Evolutionary conservation across 371 early-diverging fungal genomes (phyloP).

Genomic region (Apophysomyces ossiformis): DNA sequence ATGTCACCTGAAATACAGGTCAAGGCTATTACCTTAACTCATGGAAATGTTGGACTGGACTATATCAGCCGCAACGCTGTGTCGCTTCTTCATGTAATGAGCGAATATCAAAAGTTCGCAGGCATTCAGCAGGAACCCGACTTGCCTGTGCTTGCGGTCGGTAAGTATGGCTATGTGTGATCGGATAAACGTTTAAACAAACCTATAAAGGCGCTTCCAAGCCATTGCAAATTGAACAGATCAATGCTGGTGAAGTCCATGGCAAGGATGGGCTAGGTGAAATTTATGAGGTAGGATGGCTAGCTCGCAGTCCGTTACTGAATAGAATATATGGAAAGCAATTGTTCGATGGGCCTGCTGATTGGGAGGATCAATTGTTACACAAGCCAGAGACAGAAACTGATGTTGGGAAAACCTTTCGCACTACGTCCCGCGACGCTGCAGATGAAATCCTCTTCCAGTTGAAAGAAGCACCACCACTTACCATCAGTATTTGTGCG

Average conservation of each 20-base stretch:
- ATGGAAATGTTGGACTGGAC: slow-evolving; percentile 50
- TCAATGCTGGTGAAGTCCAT: slow-evolving; percentile 52
- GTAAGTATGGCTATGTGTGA: slow-evolving; percentile 25
- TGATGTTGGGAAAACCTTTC: slow-evolving; percentile 27
- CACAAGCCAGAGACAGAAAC: slow-evolving; percentile 26
- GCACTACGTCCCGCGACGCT: slow-evolving; percentile 41
- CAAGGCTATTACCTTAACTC: slow-evolving; percentile 52
- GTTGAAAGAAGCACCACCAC: slow-evolving; percentile 42
- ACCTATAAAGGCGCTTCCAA: slow-evolving; percentile 33
- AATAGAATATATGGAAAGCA: slow-evolving; percentile 17
- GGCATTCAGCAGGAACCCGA: slow-evolving; percentile 23
- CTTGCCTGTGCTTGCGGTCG: slow-evolving; percentile 52
- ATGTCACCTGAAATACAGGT: slow-evolving; percentile 53
- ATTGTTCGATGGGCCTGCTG: slow-evolving; percentile 40
- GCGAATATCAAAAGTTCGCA: slow-evolving; percentile 28
- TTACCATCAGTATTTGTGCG: slow-evolving; percentile 54
- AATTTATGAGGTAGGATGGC: slow-evolving; percentile 25
- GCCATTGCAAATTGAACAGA: slow-evolving; percentile 39
- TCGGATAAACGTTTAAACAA: neutral
- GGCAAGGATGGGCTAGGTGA: slow-evolving; percentile 57
- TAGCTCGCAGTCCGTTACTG: no score
- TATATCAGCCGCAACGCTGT: slow-evolving; percentile 34
- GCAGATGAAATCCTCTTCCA: slow-evolving; percentile 56
- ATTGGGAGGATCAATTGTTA: slow-evolving; percentile 40
- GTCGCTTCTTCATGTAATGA: slow-evolving; percentile 37